A percentile compares a stretch with the other conserved stretches of the same genome.
These are phyloP conservation scores for Juncus effusus DNA, from an alignment of 176 grass and related monocot species.

Conservation along the genomic window DNA sequence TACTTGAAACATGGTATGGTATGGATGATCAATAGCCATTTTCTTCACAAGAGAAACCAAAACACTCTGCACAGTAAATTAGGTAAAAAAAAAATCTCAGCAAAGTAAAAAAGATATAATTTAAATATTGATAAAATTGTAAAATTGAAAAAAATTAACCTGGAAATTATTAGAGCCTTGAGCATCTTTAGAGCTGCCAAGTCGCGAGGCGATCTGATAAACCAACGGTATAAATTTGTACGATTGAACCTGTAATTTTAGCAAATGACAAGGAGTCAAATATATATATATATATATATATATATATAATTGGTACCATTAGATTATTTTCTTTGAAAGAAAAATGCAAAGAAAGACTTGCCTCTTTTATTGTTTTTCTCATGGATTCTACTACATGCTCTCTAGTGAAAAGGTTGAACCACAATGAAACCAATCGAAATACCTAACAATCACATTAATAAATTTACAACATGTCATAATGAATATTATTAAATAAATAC, in stretches of 20 bases:
- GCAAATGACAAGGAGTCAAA: conserved; percentile 13
- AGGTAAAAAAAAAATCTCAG: neutral
- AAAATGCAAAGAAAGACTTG: neutral
- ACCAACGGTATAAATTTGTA: conserved; percentile 96
- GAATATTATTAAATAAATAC: neutral
- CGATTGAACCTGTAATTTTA: conserved; percentile 56
- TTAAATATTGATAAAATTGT: conserved; percentile 7
- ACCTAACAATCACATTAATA: conserved; percentile 49
- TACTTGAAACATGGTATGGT: conserved; percentile 97
- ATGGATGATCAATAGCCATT: conserved; percentile 96
- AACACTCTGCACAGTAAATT: conserved; percentile 43
- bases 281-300: no score
- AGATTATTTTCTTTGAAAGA: neutral
- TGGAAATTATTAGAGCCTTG: conserved; percentile 77
- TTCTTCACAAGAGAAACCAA: conserved; percentile 90
- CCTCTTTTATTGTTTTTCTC: conserved; percentile 80
- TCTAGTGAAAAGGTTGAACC: conserved; percentile 85
- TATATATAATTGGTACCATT: no score
- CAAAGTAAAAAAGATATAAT: neutral
- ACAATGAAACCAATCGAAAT: conserved; percentile 82
- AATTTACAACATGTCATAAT: neutral
- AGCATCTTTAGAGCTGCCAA: conserved; percentile 79
- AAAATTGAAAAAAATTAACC: conserved; percentile 34
- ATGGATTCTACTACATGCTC: conserved; percentile 75
- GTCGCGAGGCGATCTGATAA: conserved; percentile 98